These are phyloP conservation scores for Heracleum sosnowskyi DNA, from an alignment of 129 eudicot genomes.

Conservation along the genomic window DNA sequence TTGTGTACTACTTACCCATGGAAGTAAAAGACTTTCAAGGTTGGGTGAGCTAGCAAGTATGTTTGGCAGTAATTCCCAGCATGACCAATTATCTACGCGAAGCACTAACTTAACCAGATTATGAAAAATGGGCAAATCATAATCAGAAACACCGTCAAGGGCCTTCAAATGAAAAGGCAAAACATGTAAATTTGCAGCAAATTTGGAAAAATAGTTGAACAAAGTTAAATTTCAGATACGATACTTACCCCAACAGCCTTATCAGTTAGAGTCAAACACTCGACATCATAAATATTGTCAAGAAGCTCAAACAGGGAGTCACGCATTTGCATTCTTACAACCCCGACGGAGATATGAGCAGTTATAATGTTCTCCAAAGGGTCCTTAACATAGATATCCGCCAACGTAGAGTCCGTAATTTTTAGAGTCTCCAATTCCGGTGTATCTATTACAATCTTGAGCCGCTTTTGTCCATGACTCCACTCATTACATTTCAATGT, in stretches of 20 bases:
- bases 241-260: background rate
- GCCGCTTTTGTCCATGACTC: too few species aligned
- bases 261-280: background rate
- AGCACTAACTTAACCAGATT: background rate
- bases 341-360: background rate
- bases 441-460: background rate
- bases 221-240: background rate
- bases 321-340: background rate
- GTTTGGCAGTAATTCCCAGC: conserved; percentile 1
- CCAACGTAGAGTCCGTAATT: background rate
- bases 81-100: background rate
- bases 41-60: conserved; percentile 1
- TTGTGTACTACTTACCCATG: background rate
- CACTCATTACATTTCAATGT: background rate
- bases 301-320: background rate
- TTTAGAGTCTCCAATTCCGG: background rate
- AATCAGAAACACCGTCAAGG: background rate
- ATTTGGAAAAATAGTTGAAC: background rate
- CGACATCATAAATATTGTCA: background rate
- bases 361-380: background rate
- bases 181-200: background rate
- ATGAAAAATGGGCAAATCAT: background rate
- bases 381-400: background rate
- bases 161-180: background rate
- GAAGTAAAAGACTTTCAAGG: background rate